Evolutionary conservation across 352 stramenopile genomes (phyloP).

Genomic region (Phytophthora tentaculata): DNA sequence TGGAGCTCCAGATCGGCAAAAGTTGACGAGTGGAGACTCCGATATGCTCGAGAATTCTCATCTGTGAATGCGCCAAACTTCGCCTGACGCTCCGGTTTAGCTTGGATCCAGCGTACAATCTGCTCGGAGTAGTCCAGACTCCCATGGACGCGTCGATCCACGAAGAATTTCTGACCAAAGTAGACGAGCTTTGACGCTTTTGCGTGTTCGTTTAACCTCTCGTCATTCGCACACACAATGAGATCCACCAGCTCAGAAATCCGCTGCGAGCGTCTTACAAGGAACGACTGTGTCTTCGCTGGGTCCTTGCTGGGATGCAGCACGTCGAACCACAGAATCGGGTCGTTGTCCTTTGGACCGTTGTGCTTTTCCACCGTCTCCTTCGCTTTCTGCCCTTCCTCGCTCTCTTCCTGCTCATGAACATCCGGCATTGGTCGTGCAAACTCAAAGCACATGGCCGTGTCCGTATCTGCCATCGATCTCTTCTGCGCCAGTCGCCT

Average conservation of each 20-base stretch:
- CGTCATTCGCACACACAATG: constrained; percentile 71
- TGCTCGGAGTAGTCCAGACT: constrained; percentile 61
- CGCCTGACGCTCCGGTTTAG: constrained; percentile 34
- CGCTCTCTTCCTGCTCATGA: constrained; percentile 7
- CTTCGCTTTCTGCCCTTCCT: constrained; percentile 6
- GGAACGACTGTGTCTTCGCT: constrained; percentile 70
- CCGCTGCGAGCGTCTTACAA: constrained; percentile 65
- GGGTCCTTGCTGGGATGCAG: constrained; percentile 76
- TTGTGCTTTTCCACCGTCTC: not conserved
- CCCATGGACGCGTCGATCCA: constrained; percentile 45
- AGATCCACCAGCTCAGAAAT: constrained; percentile 64
- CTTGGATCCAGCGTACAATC: constrained; percentile 63
- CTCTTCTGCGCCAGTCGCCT: constrained; percentile 57
- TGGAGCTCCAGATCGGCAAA: constrained; percentile 64
- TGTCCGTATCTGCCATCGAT: constrained; percentile 60
- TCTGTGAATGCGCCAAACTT: constrained; percentile 37
- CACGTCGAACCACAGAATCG: constrained; percentile 76
- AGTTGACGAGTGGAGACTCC: constrained; percentile 48
- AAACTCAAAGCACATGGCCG: constrained; percentile 70
- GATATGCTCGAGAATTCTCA: constrained; percentile 1
- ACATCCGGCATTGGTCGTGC: constrained; percentile 38
- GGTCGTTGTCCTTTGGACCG: constrained; percentile 39
- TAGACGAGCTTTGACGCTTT: constrained; percentile 64
- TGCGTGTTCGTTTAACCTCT: constrained; percentile 50
- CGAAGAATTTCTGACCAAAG: constrained; percentile 67